phyloP scores from a whole-genome alignment of 1,284 basidiomycete species.

The Cryptococcus sp. region DNA sequence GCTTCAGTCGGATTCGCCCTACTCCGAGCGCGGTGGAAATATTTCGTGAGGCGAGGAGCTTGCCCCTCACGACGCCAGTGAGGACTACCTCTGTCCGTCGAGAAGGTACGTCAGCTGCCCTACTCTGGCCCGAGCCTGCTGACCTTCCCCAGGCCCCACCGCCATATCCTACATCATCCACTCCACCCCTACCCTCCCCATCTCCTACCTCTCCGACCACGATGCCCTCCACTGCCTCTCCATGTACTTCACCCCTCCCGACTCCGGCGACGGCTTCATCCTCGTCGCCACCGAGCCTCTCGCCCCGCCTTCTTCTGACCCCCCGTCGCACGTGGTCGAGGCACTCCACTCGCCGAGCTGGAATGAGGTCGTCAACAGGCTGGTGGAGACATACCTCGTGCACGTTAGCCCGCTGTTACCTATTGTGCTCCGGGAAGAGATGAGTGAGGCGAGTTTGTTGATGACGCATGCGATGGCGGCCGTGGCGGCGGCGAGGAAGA shows the following conservation, averaged over 20 bases:
- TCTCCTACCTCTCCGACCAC: slow-evolving; percentile 17
- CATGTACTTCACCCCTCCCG: slow-evolving; percentile 13
- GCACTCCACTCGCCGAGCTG: slow-evolving; percentile 21
- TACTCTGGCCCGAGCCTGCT: not conserved
- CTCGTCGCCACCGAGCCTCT: slow-evolving; percentile 9
- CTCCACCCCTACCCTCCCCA: slow-evolving; percentile 29
- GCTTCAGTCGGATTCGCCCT: not conserved
- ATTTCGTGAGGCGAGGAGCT: slow-evolving; percentile 1
- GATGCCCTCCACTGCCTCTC: slow-evolving; percentile 12
- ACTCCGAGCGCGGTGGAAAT: not conserved
- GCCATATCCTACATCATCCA: slow-evolving; percentile 30
- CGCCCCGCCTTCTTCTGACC: slow-evolving; percentile 2
- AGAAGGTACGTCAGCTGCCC: slow-evolving; percentile 19
- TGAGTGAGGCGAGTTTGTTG: slow-evolving; percentile 11
- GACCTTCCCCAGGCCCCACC: slow-evolving; percentile 18
- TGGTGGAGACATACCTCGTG: slow-evolving; percentile 24
- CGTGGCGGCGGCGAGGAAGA: slow-evolving; percentile 23
- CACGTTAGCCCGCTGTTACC: slow-evolving; percentile 23
- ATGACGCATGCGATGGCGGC: slow-evolving; percentile 27
- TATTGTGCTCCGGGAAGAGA: slow-evolving; percentile 21
- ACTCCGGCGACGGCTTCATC: slow-evolving; percentile 23
- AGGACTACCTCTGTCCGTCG: slow-evolving; percentile 13
- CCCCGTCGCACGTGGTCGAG: slow-evolving; percentile 11
- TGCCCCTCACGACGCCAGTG: slow-evolving; percentile 1
- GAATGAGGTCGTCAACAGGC: slow-evolving; percentile 23